A percentile compares a stretch with the other conserved stretches of the same genome.
Evolutionary conservation across 345 rosid species (phyloP).

Genomic region (Boechera stricta): DNA sequence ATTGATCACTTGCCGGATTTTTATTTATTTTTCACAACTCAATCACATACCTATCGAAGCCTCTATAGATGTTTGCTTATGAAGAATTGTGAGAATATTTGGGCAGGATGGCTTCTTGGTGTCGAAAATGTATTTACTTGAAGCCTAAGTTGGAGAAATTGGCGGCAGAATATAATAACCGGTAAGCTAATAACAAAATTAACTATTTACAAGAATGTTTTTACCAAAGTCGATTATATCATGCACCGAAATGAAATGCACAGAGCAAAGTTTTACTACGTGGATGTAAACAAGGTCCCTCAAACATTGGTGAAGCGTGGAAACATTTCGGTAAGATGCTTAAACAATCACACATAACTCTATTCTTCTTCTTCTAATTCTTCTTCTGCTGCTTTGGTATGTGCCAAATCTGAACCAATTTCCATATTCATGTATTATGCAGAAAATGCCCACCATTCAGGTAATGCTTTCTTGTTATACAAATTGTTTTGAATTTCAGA

Average conservation of each 20-base stretch:
- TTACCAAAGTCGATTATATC: background rate
- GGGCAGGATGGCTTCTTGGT: constrained; percentile 95
- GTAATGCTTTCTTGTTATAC: constrained; percentile 41
- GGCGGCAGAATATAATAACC: constrained; percentile 62
- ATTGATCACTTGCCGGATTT: background rate
- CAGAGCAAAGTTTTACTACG: constrained; percentile 75
- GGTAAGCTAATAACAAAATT: constrained; percentile 41
- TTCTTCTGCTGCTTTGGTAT: background rate
- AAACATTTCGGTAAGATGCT: constrained; percentile 64
- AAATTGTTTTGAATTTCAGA: background rate
- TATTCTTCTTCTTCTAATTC: background rate
- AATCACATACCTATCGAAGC: background rate
- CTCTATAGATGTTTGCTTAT: constrained; percentile 14
- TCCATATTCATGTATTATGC: constrained; percentile 30
- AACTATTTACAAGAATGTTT: background rate
- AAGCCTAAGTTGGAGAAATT: constrained; percentile 93
- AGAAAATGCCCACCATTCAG: constrained; percentile 99
- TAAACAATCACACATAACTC: background rate
- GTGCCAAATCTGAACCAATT: constrained; percentile 19
- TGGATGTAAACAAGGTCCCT: constrained; percentile 90
- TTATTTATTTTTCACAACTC: background rate
- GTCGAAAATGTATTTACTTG: constrained; percentile 94
- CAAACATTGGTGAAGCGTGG: constrained; percentile 84
- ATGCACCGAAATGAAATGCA: background rate
- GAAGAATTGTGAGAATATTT: background rate